Evolutionary conservation across 164 flowering plant genomes (phyloP).

Genomic region (Nymphaea thermarum): DNA sequence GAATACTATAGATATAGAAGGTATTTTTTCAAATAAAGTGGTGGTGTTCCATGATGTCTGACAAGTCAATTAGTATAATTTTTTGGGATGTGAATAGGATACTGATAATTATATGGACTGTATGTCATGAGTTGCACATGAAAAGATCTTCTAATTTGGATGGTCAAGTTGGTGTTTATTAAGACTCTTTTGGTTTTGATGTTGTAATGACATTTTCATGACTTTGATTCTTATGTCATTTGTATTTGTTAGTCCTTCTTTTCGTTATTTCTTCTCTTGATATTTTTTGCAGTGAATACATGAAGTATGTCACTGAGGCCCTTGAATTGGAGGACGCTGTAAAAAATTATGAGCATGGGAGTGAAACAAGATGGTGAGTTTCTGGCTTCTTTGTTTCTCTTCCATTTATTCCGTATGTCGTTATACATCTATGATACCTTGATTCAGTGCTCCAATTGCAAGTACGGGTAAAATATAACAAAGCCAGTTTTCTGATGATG

Average conservation of each 20-base stretch:
- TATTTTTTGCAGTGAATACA: slow-evolving; percentile 65
- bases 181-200: too few species aligned
- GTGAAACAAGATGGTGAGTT: slow-evolving; percentile 74
- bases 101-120: too few species aligned
- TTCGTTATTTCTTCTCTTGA: too few species aligned
- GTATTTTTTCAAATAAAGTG: slow-evolving; percentile 17
- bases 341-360: slow-evolving; percentile 75
- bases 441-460: not conserved
- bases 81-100: too few species aligned
- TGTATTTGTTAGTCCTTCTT: too few species aligned
- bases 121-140: too few species aligned
- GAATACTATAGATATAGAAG: slow-evolving; percentile 93
- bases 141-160: too few species aligned
- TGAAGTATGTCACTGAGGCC: slow-evolving; percentile 81
- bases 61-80: too few species aligned
- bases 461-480: not conserved
- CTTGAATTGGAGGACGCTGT: slow-evolving; percentile 90
- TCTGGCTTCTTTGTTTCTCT: not conserved
- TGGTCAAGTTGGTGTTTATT: too few species aligned
- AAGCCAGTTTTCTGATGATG: too few species aligned
- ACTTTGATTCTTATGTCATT: too few species aligned
- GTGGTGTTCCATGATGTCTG: not conserved
- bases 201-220: too few species aligned
- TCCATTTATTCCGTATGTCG: not conserved
- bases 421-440: not conserved